Base-by-base conservation (phyloP, 2,329 filamentous ascomycete genomes). In the Pseudocercospora eumusae region DNA sequence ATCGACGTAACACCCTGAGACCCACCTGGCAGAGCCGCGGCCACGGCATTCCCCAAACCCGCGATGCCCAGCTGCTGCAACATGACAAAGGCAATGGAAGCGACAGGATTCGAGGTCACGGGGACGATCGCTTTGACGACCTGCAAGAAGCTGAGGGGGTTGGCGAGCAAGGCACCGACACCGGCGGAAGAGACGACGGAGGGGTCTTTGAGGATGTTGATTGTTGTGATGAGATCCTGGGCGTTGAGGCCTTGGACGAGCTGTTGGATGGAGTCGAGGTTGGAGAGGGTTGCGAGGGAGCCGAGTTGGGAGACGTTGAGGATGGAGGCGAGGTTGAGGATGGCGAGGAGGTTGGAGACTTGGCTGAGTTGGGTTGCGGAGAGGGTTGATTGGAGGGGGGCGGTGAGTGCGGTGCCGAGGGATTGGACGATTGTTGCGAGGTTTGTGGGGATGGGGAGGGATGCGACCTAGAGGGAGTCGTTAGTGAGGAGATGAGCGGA, bases 251-350 rank as follows among this genome's bases (percentile, higher is more conserved):
- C 21, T 8, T 50, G 53, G 25, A 62, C 61, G 27, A 60, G 61
- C 44, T 44, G 15, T 21, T 66, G 64, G 15, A 64, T 40, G 28
- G 59, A 47, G 23, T 56, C 52, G 40, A 66, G 36, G 56, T 62
- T 61, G 59, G 61, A 64, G 40, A 66, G 44, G 31, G 44, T 28
- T 10, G 59, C 49, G 49, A 66, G 59, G 15, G 52, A 45, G 53
- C 44, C 59, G 54, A 66, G 58, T 23, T 60, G 45, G 49, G 36
- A 59, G 40, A 64, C 50, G 59, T 64, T 64, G 50, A 60, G 45
- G 49, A 42, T 25, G 23, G 56, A 61, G 59, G 61, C 55, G 42
- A 61, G 56, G 61, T 62, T 66, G 18, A 66, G 58, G 33, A 64
- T 42, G 23, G 56, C 47, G 40, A 66, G 59, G 25, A 56, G 40